Conservation (phyloP, 2,329 filamentous ascomycete species). For the Neocucurbitaria cava region DNA sequence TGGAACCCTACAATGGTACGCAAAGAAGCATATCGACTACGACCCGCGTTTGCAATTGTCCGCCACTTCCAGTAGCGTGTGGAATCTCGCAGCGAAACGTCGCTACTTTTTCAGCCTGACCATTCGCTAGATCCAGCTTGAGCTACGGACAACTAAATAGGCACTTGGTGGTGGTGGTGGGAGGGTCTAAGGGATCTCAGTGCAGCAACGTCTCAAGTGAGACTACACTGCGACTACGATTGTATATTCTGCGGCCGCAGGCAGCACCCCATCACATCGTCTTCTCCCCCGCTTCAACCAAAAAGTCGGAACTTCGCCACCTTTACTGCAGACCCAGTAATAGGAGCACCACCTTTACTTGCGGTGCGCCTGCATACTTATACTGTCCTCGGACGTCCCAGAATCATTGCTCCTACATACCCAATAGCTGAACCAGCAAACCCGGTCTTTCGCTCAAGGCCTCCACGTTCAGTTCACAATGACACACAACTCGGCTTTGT, state of each 20-base stretch:
- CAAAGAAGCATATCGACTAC: background rate
- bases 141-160: background rate
- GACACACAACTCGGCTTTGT: conserved; percentile 9
- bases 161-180: background rate
- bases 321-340: conserved; percentile 8
- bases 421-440: background rate
- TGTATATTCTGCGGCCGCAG: too few relatives aligned
- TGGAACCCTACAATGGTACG: background rate
- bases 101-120: background rate
- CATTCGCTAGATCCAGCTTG: background rate
- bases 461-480: conserved; percentile 7
- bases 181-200: too few relatives aligned
- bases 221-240: too few relatives aligned
- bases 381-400: background rate
- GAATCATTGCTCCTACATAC: background rate
- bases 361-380: background rate
- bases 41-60: conserved; percentile 6
- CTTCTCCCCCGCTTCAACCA: background rate
- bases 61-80: background rate
- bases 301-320: background rate
- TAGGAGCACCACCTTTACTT: conserved; percentile 2
- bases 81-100: background rate
- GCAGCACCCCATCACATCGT: conserved; percentile 8
- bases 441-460: background rate
- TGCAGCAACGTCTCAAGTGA: too few relatives aligned